Percentiles rank a stretch among this genome's conserved stretches.
phyloP scores from a whole-genome alignment of 805 yeast species.

The Yarrowia deformans region DNA sequence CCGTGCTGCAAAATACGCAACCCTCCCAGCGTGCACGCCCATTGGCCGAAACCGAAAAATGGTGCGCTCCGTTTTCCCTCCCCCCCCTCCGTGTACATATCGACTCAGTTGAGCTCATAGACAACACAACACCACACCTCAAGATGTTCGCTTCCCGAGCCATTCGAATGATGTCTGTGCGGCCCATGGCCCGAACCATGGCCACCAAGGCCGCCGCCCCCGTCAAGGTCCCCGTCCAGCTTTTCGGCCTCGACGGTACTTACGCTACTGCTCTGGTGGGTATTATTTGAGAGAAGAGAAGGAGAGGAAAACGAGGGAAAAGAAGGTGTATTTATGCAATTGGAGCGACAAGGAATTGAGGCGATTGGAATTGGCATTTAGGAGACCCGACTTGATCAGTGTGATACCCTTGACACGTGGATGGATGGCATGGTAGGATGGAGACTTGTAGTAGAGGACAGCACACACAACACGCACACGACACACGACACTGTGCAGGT shows the following conservation, averaged over 20 bases:
- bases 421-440: not conserved
- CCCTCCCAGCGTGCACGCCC: constrained; percentile 3
- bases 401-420: constrained; percentile 16
- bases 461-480: not conserved
- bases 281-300: constrained; percentile 33
- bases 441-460: too few relatives aligned
- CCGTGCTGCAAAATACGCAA: constrained; percentile 20
- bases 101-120: constrained; percentile 37
- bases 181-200: constrained; percentile 41
- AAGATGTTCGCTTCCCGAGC: constrained; percentile 40
- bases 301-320: not conserved
- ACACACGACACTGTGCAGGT: not conserved
- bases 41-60: constrained; percentile 37
- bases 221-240: constrained; percentile 87
- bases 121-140: constrained; percentile 36
- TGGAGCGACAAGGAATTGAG: not conserved
- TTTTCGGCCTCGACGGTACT: constrained; percentile 95
- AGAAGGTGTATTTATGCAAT: not conserved
- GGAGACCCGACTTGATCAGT: not conserved
- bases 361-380: not conserved
- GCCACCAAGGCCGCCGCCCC: constrained; percentile 69
- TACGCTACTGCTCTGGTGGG: constrained; percentile 83
- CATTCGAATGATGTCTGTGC: constrained; percentile 39
- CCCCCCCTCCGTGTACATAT: constrained; percentile 25
- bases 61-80: constrained; percentile 35